Percentiles rank a stretch among this genome's conserved stretches.
These are phyloP conservation scores for Ligustrum vulgare DNA, from an alignment of 257 asterid species.

Conservation along the genomic window DNA sequence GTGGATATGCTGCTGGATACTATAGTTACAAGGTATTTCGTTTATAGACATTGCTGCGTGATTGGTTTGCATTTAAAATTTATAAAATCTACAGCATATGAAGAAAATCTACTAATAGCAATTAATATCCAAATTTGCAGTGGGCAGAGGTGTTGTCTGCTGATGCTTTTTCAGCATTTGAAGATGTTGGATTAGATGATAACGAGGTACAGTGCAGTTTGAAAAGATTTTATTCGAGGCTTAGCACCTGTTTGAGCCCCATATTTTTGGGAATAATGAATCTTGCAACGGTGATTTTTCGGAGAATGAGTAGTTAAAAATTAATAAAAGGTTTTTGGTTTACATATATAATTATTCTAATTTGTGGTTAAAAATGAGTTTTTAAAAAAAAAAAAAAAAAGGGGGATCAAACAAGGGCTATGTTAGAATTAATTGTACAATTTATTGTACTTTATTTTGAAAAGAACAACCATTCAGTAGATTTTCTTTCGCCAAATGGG, in stretches of 20 bases:
- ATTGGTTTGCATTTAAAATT: background rate
- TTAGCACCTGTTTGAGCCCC: too few species aligned
- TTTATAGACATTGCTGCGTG: background rate
- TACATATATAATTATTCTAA: too few species aligned
- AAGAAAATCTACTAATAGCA: slow-evolving; percentile 15
- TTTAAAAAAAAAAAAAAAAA: too few species aligned
- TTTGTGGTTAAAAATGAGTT: too few species aligned
- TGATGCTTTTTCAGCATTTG: slow-evolving; percentile 98
- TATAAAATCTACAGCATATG: background rate
- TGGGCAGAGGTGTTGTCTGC: slow-evolving; percentile 99
- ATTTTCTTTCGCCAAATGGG: background rate
- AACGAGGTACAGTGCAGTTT: slow-evolving; percentile 53
- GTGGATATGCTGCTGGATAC: slow-evolving; percentile 99
- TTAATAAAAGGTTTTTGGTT: too few species aligned
- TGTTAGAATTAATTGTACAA: background rate
- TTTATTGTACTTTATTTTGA: background rate
- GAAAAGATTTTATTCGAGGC: background rate
- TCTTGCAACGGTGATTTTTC: too few species aligned
- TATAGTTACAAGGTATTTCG: slow-evolving; percentile 87
- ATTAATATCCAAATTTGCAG: slow-evolving; percentile 47
- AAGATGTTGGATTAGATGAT: slow-evolving; percentile 80
- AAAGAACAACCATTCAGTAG: background rate
- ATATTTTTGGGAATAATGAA: too few species aligned
- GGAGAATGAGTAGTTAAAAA: too few species aligned
- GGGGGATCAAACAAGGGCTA: too few species aligned